Base-by-base conservation (phyloP, 2,329 filamentous ascomycete species). In the Xylaria sp. region DNA sequence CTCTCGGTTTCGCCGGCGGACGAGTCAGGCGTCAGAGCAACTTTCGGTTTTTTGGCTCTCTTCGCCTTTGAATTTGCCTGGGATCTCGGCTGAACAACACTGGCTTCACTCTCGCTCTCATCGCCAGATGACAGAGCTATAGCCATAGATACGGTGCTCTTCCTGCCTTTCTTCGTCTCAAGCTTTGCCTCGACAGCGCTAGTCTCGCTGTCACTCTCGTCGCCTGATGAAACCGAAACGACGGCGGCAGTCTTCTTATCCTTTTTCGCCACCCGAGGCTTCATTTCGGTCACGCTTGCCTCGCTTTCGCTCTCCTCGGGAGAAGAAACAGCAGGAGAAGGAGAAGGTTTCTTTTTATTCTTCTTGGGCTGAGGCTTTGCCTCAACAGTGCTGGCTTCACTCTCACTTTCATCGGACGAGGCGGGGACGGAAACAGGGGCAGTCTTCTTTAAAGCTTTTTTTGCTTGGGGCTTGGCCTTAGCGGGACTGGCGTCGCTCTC, bases 51-150 rank as follows among this genome's bases (percentile, higher is more conserved):
- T 32, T 72, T 64, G 19, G 55, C 42, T 54, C 71, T 62, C 8
- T 75, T 75, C n/a, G 39, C 14, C 39, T 42, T 14, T 1, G 39
- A 17, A 2, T 42, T 42, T 5, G 39, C 70, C 65, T 72, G 71
- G 24, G 51, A 11, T 14, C 42, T 67, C 1, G 34, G 7, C 70
- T 39, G 54, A 24, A 55, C 36, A 21, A 63, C 24, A 17, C 55
- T 59, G 24, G 48, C 36, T 48, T 55, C 54, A 39, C 27, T 63
- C 17, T 63, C 65, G 17, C 45, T 32, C 48, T 63, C 63, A 3
- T 65, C 64, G 8, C 47, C 60, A 32, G 59, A 59, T 3, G 65
- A 59, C 11, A 63, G 4, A 47, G 65, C 53, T 12, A 59, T 51
- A 30, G 47, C 36, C 11, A 63, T 11, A 19, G 59, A 58, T 14